Evolutionary conservation across 1,139 yeast species (phyloP).

Genomic region (Blastobotrys apis): DNA sequence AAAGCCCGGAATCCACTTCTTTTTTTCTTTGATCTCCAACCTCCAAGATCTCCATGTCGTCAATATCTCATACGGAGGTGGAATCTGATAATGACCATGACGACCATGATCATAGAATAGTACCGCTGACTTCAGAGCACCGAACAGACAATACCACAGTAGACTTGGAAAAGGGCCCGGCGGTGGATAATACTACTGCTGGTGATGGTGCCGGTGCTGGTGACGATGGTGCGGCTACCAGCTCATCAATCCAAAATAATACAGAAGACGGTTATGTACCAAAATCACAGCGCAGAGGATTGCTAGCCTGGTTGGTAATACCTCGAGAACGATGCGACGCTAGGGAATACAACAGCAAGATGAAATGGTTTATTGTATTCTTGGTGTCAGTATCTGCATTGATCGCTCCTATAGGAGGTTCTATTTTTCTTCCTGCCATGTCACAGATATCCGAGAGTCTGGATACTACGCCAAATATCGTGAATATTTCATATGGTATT

Average conservation of each 20-base stretch:
- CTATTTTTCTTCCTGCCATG: constrained; percentile 77
- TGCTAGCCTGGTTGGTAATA: constrained; percentile 40
- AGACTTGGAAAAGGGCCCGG: too few relatives aligned
- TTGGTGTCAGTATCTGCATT: constrained; percentile 71
- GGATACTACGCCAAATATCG: constrained; percentile 53
- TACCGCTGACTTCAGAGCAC: background rate
- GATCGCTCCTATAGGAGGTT: constrained; percentile 91
- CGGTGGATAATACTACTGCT: too few relatives aligned
- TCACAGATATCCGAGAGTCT: constrained; percentile 53
- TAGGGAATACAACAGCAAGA: constrained; percentile 49
- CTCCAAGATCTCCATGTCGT: background rate
- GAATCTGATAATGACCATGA: background rate
- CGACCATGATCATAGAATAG: background rate
- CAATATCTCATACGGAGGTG: background rate
- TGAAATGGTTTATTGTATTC: constrained; percentile 54
- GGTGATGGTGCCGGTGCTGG: too few relatives aligned
- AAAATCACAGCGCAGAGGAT: constrained; percentile 26
- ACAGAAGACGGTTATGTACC: constrained; percentile 1
- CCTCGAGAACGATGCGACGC: constrained; percentile 75
- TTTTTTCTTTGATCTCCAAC: background rate
- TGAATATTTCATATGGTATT: constrained; percentile 76
- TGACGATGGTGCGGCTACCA: too few relatives aligned
- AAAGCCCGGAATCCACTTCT: background rate
- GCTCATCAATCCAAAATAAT: too few relatives aligned
- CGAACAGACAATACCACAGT: too few relatives aligned